These are phyloP conservation scores for Polytolypa hystricis DNA, from an alignment of 2,329 filamentous ascomycete genomes.

Conservation along the genomic window DNA sequence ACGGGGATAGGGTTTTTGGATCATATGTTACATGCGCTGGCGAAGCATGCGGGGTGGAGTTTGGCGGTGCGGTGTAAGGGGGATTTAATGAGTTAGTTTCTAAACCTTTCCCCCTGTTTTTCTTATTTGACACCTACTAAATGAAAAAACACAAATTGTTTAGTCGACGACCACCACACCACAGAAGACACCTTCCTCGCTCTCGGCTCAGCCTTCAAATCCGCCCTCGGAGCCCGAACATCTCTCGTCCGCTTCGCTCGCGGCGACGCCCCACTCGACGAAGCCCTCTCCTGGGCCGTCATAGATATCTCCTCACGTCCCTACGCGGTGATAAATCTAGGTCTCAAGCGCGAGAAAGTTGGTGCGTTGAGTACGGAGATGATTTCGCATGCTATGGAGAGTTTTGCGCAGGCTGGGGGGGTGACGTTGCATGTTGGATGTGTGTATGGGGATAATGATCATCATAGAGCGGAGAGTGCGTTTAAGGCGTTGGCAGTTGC, in stretches of 20 bases:
- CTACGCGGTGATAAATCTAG: conserved; percentile 71
- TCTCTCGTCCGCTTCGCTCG: conserved; percentile 85
- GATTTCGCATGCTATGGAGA: conserved; percentile 90
- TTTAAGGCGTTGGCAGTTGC: conserved; percentile 95
- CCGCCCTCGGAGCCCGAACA: conserved; percentile 62
- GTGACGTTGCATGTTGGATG: conserved; percentile 95
- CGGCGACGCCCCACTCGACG: conserved; percentile 88
- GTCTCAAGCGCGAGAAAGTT: conserved; percentile 81
- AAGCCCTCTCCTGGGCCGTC: conserved; percentile 85
- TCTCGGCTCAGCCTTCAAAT: conserved; percentile 73
- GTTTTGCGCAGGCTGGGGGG: conserved; percentile 80
- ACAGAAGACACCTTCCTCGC: conserved; percentile 92
- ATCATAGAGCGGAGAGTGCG: conserved; percentile 89
- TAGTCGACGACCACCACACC: conserved; percentile 97
- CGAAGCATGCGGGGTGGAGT: conserved; percentile 94
- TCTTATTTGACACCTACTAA: not conserved
- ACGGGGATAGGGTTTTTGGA: conserved; percentile 96
- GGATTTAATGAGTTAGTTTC: conserved; percentile 73
- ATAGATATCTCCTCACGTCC: conserved; percentile 91
- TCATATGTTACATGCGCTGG: conserved; percentile 95
- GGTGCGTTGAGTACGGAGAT: conserved; percentile 91
- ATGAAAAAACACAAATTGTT: not conserved
- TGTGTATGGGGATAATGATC: conserved; percentile 82
- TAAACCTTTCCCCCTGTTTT: not conserved
- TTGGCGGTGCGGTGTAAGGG: conserved; percentile 71